Evolutionary conservation across 176 grass and related monocot species (phyloP), one percentile per base, ranked within the genome.

Genomic region (Secale cereale): DNA sequence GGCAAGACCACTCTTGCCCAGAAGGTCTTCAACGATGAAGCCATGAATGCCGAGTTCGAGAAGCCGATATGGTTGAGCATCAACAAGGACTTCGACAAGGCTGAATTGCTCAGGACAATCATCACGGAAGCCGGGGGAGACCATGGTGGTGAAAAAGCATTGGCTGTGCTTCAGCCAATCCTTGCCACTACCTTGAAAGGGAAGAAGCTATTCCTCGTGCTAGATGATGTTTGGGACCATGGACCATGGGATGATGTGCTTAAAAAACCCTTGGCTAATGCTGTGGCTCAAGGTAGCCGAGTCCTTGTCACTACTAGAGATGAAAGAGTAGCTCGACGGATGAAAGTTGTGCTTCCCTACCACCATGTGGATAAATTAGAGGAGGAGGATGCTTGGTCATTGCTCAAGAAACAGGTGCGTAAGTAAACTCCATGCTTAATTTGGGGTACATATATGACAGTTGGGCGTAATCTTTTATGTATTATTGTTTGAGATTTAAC

Each of bases 131-230:
- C 10, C 0, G 43, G 12, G 1, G 43, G 3, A 45, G 3, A 0
- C 13, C 43, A 45, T 45, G 43, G 43, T 45, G 12, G 3, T 14
- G 43, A 45, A 14, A 45, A 14, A 23, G 22, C 64, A 13, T 70
- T 23, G 65, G 3, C 0, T 0, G 2, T 15, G 0, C 8, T 86
- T 0, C 11, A 15, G 1, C 2, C 2, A 4, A 2, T 6, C 4
- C 63, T 85, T 0, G 28, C 16, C 1, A 3, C 30, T 3, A 4
- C 33, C 7, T 31, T 85, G 2, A 32, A 16, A 6, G 27, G 65
- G 4, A 30, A 29, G 8, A 85, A 59, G 52, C 23, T 27, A 19
- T 19, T 85, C 2, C 3, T 85, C 0, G 62, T 85, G 5, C 40
- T 85, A 20, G 83, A 86, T 57, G 84, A 86, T 67, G 36, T 86